Evolutionary conservation across 768 basidiomycete genomes (phyloP).

Genomic region (Agaricus sinodeliciosus): DNA sequence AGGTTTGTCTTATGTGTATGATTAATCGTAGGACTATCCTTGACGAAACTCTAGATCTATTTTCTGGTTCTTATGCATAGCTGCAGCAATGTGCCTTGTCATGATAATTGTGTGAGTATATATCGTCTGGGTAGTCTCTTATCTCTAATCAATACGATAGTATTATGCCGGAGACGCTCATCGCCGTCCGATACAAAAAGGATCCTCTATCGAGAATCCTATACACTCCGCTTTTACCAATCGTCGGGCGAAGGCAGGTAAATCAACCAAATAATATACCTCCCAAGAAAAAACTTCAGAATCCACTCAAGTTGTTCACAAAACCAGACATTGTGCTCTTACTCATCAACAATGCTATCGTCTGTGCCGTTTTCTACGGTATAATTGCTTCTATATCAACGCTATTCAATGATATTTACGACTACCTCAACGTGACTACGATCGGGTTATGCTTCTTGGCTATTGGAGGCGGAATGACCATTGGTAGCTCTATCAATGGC

Average conservation of each 20-base stretch:
- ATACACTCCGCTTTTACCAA: conserved; percentile 50
- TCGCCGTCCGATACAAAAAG: conserved; percentile 46
- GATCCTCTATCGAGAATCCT: conserved; percentile 32
- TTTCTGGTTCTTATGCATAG: conserved; percentile 57
- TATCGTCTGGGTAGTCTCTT: conserved; percentile 3
- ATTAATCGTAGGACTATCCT: not conserved
- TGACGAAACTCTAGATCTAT: conserved; percentile 33
- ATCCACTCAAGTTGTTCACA: conserved; percentile 50
- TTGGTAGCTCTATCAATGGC: conserved; percentile 56
- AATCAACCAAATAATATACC: conserved; percentile 16
- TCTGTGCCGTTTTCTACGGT: conserved; percentile 53
- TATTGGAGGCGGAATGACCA: conserved; percentile 63
- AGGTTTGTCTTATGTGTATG: conserved; percentile 29
- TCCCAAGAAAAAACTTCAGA: conserved; percentile 36
- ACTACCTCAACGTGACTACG: conserved; percentile 50
- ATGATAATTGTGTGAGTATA: conserved; percentile 38
- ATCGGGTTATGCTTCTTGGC: conserved; percentile 77
- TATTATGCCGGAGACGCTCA: conserved; percentile 48
- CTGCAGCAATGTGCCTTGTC: conserved; percentile 37
- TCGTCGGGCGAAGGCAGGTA: conserved; percentile 26
- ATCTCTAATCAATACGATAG: conserved; percentile 23
- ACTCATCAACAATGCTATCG: conserved; percentile 43
- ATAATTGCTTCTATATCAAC: conserved; percentile 57
- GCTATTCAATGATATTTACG: conserved; percentile 52
- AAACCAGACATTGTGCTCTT: conserved; percentile 51